Evolutionary conservation across 164 flowering plant species (phyloP).

Genomic region (Vitis rupestris): DNA sequence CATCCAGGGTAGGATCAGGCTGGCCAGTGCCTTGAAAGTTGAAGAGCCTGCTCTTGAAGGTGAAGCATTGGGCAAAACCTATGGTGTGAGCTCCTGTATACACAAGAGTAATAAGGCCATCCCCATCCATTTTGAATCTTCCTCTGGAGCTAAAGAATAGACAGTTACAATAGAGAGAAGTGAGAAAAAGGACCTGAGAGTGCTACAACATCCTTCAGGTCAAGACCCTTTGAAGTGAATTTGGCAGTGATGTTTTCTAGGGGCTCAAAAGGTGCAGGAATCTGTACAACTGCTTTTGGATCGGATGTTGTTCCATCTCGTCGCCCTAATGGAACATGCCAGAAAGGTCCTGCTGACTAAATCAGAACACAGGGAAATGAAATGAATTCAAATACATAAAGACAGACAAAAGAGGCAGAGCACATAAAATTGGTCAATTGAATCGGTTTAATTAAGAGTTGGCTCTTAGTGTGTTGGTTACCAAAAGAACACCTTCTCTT

Average conservation of each 20-base stretch:
- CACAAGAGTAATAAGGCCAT: background rate
- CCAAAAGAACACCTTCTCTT: slow-evolving; percentile 52
- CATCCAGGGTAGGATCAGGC: slow-evolving; percentile 61
- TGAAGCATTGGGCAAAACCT: slow-evolving; percentile 70
- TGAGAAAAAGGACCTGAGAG: slow-evolving; percentile 55
- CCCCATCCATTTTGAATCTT: background rate
- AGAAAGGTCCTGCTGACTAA: slow-evolving; percentile 70
- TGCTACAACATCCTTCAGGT: slow-evolving; percentile 60
- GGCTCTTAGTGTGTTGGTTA: slow-evolving; percentile 12
- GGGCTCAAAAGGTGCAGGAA: slow-evolving; percentile 69
- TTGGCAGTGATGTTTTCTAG: slow-evolving; percentile 54
- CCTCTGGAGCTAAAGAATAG: too few relatives aligned
- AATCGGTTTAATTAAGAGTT: too few relatives aligned
- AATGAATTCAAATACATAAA: too few relatives aligned
- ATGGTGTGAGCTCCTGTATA: slow-evolving; percentile 70
- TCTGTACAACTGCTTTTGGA: slow-evolving; percentile 40
- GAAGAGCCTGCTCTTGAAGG: slow-evolving; percentile 69
- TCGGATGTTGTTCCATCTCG: slow-evolving; percentile 61
- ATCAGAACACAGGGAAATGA: background rate
- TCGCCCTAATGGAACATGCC: slow-evolving; percentile 56
- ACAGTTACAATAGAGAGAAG: background rate
- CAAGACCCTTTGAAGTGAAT: slow-evolving; percentile 69
- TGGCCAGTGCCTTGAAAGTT: slow-evolving; percentile 53
- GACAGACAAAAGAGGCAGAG: background rate
- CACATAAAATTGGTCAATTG: background rate